These are phyloP conservation scores for Phyllosticta capitalensis DNA, from an alignment of 2,329 filamentous ascomycete species.

Conservation along the genomic window DNA sequence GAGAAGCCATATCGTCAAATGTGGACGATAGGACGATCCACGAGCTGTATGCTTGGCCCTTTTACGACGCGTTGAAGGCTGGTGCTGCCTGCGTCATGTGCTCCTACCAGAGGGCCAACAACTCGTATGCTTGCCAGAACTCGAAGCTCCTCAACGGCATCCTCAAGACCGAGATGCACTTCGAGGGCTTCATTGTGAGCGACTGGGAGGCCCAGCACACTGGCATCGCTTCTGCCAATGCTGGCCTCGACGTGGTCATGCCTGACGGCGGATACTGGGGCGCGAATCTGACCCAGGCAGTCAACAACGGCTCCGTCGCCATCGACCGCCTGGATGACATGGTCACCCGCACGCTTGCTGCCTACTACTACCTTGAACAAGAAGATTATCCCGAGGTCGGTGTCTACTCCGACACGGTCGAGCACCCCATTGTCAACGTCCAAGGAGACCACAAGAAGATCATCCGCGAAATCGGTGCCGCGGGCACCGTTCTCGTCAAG, in stretches of 20 bases:
- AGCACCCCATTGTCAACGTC: conserved; percentile 38
- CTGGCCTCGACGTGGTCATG: conserved; percentile 41
- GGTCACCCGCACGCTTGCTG: conserved; percentile 22
- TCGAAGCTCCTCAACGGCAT: conserved; percentile 38
- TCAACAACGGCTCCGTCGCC: conserved; percentile 19
- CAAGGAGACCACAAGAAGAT: conserved; percentile 26
- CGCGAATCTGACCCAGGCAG: conserved; percentile 21
- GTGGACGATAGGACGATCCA: conserved; percentile 56
- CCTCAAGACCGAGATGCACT: conserved; percentile 42
- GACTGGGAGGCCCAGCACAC: conserved; percentile 39
- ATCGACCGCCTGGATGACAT: conserved; percentile 22
- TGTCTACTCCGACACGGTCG: conserved; percentile 16
- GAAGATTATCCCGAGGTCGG: conserved; percentile 22
- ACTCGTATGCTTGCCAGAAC: conserved; percentile 26
- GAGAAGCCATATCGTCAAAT: conserved; percentile 41
- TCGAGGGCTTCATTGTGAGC: conserved; percentile 34
- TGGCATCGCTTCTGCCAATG: conserved; percentile 35
- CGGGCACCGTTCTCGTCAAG: conserved; percentile 35
- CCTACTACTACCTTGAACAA: conserved; percentile 27
- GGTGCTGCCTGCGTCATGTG: conserved; percentile 55
- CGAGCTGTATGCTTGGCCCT: conserved; percentile 59
- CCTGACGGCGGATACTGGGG: conserved; percentile 25
- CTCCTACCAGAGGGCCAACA: conserved; percentile 29
- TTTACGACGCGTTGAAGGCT: conserved; percentile 49
- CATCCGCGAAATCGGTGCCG: conserved; percentile 33